Evolutionary conservation across 2,329 filamentous ascomycete species (phyloP).

Genomic region (Xylaria multiplex): DNA sequence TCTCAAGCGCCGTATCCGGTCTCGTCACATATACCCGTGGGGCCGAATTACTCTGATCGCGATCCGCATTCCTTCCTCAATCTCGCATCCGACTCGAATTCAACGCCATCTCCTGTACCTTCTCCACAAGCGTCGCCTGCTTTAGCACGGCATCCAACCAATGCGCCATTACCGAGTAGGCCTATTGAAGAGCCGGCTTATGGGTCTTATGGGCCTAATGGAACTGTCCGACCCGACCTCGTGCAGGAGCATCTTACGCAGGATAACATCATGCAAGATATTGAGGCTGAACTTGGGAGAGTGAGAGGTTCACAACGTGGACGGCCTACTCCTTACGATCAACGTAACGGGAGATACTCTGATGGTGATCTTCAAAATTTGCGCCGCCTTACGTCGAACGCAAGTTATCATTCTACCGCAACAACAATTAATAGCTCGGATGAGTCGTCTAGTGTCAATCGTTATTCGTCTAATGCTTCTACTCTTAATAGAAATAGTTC

Average conservation of each 20-base stretch:
- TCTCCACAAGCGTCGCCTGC: conserved; percentile 59
- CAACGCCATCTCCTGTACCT: conserved; percentile 59
- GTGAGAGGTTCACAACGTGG: conserved; percentile 53
- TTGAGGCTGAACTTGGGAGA: conserved; percentile 63
- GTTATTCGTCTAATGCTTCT: conserved; percentile 56
- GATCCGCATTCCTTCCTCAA: conserved; percentile 59
- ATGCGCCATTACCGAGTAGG: conserved; percentile 67
- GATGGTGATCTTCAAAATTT: conserved; percentile 60
- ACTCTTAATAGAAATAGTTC: conserved; percentile 52
- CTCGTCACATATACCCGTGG: conserved; percentile 63
- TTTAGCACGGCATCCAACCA: conserved; percentile 67
- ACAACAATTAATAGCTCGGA: conserved; percentile 56
- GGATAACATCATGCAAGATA: conserved; percentile 67
- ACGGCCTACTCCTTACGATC: conserved; percentile 50
- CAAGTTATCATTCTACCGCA: conserved; percentile 60
- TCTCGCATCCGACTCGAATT: conserved; percentile 60
- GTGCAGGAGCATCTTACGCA: conserved; percentile 56
- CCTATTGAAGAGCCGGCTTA: conserved; percentile 59
- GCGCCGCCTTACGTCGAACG: conserved; percentile 52
- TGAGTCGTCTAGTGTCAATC: conserved; percentile 51
- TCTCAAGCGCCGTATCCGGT: conserved; percentile 63
- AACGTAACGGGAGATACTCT: conserved; percentile 58
- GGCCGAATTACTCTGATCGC: conserved; percentile 59
- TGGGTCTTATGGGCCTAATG: conserved; percentile 55
- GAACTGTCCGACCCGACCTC: conserved; percentile 47